Evolutionary conservation across 805 yeast genomes (phyloP).

Genomic region (Sporopachydermia quercuum): DNA sequence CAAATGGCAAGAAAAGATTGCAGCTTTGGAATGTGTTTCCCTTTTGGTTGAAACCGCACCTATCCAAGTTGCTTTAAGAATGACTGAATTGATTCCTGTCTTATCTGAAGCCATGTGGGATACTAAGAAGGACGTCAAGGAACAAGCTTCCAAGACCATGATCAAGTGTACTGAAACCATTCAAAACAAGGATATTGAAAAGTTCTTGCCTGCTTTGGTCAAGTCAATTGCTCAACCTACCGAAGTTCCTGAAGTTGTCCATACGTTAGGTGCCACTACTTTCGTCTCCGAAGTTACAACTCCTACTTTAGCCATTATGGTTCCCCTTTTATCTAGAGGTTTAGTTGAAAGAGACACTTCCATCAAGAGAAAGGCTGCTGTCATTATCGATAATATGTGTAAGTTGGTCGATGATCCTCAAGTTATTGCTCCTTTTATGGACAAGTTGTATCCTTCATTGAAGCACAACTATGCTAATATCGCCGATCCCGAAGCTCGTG

Average conservation of each 20-base stretch:
- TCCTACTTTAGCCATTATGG: conserved; percentile 99
- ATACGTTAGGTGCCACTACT: conserved; percentile 97
- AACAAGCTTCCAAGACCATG: conserved; percentile 91
- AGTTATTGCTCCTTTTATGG: conserved; percentile 98
- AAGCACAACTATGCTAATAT: conserved; percentile 87
- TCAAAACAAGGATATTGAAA: conserved; percentile 98
- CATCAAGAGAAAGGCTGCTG: conserved; percentile 99
- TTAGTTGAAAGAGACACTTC: conserved; percentile 98
- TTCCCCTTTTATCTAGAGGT: conserved; percentile 98
- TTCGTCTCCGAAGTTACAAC: conserved; percentile 99
- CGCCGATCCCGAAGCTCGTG: conserved; percentile 99
- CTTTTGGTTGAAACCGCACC: conserved; percentile 88
- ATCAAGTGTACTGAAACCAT: conserved; percentile 94
- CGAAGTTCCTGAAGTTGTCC: conserved; percentile 98
- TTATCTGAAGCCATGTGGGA: conserved; percentile 99
- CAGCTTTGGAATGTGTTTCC: conserved; percentile 73
- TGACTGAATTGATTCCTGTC: conserved; percentile 98
- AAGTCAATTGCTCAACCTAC: conserved; percentile 94
- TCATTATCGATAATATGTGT: conserved; percentile 99
- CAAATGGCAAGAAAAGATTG: conserved; percentile 97
- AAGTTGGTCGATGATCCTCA: conserved; percentile 99
- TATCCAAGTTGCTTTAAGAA: conserved; percentile 92
- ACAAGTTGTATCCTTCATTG: conserved; percentile 89
- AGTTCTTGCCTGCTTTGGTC: conserved; percentile 96
- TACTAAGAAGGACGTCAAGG: conserved; percentile 96